phyloP scores from a whole-genome alignment of 768 basidiomycete genomes.

The Sutorius australiensis region DNA sequence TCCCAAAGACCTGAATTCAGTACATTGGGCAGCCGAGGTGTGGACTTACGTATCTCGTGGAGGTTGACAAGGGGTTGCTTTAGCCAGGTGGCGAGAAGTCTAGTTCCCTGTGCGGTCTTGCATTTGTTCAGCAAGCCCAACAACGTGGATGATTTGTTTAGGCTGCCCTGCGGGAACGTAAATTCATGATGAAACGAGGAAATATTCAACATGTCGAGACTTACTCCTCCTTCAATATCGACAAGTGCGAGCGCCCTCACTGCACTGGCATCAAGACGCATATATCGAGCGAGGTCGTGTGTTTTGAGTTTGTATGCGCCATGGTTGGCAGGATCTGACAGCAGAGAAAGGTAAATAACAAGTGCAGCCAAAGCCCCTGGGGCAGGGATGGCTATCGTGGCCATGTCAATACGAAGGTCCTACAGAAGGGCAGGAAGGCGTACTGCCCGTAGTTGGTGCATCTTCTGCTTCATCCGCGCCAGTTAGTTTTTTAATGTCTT shows the following conservation, averaged over 20 bases:
- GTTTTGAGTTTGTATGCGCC: slow-evolving; percentile 76
- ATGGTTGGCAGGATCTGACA: slow-evolving; percentile 73
- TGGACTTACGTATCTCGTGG: slow-evolving; percentile 80
- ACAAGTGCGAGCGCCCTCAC: slow-evolving; percentile 84
- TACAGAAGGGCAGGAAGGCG: background rate
- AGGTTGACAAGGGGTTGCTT: slow-evolving; percentile 94
- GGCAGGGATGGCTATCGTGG: slow-evolving; percentile 56
- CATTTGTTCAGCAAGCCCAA: slow-evolving; percentile 91
- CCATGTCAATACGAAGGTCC: background rate
- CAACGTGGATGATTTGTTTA: slow-evolving; percentile 79
- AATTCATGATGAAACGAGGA: background rate
- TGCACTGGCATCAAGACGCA: slow-evolving; percentile 95
- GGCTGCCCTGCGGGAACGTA: slow-evolving; percentile 41
- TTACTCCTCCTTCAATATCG: slow-evolving; percentile 52
- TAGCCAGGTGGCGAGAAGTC: slow-evolving; percentile 86
- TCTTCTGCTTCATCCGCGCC: slow-evolving; percentile 29
- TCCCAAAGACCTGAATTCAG: background rate
- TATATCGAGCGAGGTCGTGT: slow-evolving; percentile 91
- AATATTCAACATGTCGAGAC: slow-evolving; percentile 1
- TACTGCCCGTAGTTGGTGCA: slow-evolving; percentile 12
- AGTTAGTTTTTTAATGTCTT: slow-evolving; percentile 58
- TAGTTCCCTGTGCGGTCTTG: slow-evolving; percentile 91
- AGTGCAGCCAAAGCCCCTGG: slow-evolving; percentile 81
- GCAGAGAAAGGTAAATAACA: slow-evolving; percentile 74
- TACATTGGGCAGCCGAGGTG: background rate